Evolutionary conservation across 345 rosid species (phyloP), one percentile per base, ranked within the genome.

Genomic region (Syzygium jambos): DNA sequence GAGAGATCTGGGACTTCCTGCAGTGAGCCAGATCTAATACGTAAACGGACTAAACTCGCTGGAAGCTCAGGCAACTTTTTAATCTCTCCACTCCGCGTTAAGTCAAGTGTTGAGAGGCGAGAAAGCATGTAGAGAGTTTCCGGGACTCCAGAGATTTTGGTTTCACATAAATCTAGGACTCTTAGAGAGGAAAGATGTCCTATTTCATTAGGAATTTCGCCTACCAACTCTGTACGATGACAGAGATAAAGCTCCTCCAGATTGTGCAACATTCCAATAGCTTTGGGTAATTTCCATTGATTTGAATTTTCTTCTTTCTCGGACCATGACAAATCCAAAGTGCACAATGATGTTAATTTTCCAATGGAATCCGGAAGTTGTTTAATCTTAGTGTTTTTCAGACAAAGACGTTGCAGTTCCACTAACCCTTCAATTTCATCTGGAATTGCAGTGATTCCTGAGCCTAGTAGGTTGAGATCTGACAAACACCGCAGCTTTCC

Each of bases 141-240:
- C 0, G n/a, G 61, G 9, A 56, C 61, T 8, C 0, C 2, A 9
- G 1, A 56, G 12, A 56, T 56, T 3, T 0, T 3, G 0, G 61
- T 56, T 11, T 5, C 0, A 55, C 11, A 0, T 10, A 56, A 56
- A 56, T 56, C 0, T 56, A 56, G 61, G 12, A 22, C n/a, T 56
- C 11, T 22, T 0, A 56, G 61, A 56, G 61, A 56, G 27, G 61
- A 56, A 8, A 56, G 2, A 22, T 22, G 0, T 25, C 30, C 65
- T 25, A 59, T 59, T 59, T 27, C 65, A 11, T 25, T 11, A 3
- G n/a, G 61, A 56, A 56, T 56, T 56, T 9, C 0, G 2, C 61
- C 61, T 1, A 25, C 29, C 65, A 59, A n/a, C n/a, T n/a, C n/a
- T n/a, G n/a, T n/a, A n/a, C n/a, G n/a, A n/a, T n/a, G n/a, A n/a